Base-by-base conservation (phyloP, 2,329 filamentous ascomycete species). In the Beauveria varroae region DNA sequence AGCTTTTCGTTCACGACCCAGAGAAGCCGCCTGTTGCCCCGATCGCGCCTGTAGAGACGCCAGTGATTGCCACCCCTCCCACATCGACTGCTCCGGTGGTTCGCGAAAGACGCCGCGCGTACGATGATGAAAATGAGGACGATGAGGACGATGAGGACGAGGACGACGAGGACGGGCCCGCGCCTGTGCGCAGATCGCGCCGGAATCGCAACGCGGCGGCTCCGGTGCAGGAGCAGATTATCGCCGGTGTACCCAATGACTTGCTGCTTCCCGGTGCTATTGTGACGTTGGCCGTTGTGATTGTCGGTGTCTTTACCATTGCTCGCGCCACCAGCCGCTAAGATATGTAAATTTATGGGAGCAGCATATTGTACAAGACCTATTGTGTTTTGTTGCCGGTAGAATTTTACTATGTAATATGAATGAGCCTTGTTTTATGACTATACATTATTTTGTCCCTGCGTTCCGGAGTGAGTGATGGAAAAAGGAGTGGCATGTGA, bases 1-100 rank as follows among this genome's bases (percentile, higher is more conserved):
- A 99, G 69, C 82, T 99, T 18, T 98, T 96, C 69, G 93, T 98
- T 14, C 95, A 99, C 72, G 90, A 99, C 68, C 93, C 93, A 1
- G 86, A 92, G 65, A 89, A 95, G 76, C 86, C 93, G n/a, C 90
- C 93, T 0, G 82, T 92, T n/a, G 79, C 86, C 10, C 78, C 83
- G 1, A 82, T 85, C 0, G 74, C 86, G 12, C 81, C 79, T 26
- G 70, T 73, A 24, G 74, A 77, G 3, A 75, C 80, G 26, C 69
- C 76, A 1, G 67, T 71, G 2, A 66, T 77, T 12, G 69, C 74
- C 43, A 82, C 80, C 0, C 82, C 81, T 18, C 77, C 79, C 26
- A 71, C 75, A 9, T 82, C 80, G 26, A 78, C 79, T 5, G 74
- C 75, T 2, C 70, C 75, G 43, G 77, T 75, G 5, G 64, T 82